Base-by-base conservation (phyloP, 495 filamentous ascomycete species). In the Lophiostoma macrostomum region DNA sequence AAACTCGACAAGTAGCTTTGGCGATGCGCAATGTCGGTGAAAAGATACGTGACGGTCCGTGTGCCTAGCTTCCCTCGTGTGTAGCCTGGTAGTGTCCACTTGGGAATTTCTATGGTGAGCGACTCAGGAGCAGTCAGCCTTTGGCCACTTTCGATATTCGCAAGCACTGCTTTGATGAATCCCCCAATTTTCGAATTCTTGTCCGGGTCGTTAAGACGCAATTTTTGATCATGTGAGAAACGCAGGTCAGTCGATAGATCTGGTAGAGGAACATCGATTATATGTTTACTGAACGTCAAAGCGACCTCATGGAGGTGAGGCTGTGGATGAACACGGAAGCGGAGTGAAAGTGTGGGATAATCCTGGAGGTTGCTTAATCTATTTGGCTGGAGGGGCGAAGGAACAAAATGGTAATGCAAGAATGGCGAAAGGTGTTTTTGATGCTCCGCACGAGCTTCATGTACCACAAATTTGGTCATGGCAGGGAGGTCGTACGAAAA, bases 161-260 rank as follows among this genome's bases (percentile, higher is more conserved):
- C 51, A 22, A 13, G 13, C 12, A 55, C 28, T 2, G n/a, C 41
- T 0, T 47, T 22, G 22, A 47, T 30, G 31, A 39, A 41, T 20
- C 5, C 41, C 25, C 19, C 39, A 11, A 45, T 25, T 13, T 20
- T 28, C 14, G 31, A 4, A 6, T 39, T 16, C 7, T 25, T 5
- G 4, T 22, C 14, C 1, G 13, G 40, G 4, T 22, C 12, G 6
- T 23, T 3, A 10, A 60, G n/a, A 5, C 35, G 28, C 6, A 50
- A 3, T 7, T 7, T 14, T 29, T 53, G 42, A 12, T 19, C 19
- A 14, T 32, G 14, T 13, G 28, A 22, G 43, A 53, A 60, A 2
- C 43, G 48, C 13, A 60, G 37, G 27, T 60, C 56, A n/a, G 28
- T 24, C 6, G 49, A 25, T 13, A 22, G 30, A 29, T 60, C 36